phyloP scores from a whole-genome alignment of 2,329 filamentous ascomycete species.

The Aspergillus thermomutatus region DNA sequence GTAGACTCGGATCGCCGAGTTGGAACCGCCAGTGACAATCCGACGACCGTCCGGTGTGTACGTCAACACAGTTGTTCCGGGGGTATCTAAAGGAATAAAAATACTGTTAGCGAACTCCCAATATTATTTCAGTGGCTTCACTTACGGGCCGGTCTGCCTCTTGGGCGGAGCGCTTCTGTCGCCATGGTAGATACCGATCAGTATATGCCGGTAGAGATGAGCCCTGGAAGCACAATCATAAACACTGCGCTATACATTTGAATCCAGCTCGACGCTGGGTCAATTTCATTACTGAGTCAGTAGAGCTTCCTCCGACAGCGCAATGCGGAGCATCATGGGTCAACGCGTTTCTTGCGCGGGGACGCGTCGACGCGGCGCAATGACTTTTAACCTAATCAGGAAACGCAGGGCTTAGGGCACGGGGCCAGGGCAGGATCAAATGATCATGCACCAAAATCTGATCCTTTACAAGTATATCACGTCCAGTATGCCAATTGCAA shows the following conservation, averaged over 20 bases:
- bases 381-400: slow-evolving; percentile 23
- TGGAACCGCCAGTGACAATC: slow-evolving; percentile 86
- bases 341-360: slow-evolving; percentile 20
- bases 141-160: slow-evolving; percentile 49
- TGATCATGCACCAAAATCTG: not conserved
- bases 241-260: not conserved
- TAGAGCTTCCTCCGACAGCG: slow-evolving; percentile 6
- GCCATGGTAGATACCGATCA: slow-evolving; percentile 25
- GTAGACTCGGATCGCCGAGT: slow-evolving; percentile 91
- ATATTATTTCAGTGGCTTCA: slow-evolving; percentile 6
- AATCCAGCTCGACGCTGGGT: not conserved
- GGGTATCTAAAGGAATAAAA: slow-evolving; percentile 58
- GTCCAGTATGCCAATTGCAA: not conserved
- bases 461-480: not conserved
- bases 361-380: slow-evolving; percentile 23
- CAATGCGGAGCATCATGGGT: slow-evolving; percentile 9
- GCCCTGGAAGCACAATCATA: not conserved
- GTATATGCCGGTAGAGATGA: not conserved
- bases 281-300: not conserved
- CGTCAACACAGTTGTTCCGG: slow-evolving; percentile 78
- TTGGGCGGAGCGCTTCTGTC: slow-evolving; percentile 34
- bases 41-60: slow-evolving; percentile 87
- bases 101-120: slow-evolving; percentile 5
- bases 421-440: slow-evolving; percentile 20
- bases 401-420: slow-evolving; percentile 32